Percentiles rank a stretch among this genome's conserved stretches.
phyloP scores from a whole-genome alignment of 148 eudicot genomes.

The Oxyria digyna region DNA sequence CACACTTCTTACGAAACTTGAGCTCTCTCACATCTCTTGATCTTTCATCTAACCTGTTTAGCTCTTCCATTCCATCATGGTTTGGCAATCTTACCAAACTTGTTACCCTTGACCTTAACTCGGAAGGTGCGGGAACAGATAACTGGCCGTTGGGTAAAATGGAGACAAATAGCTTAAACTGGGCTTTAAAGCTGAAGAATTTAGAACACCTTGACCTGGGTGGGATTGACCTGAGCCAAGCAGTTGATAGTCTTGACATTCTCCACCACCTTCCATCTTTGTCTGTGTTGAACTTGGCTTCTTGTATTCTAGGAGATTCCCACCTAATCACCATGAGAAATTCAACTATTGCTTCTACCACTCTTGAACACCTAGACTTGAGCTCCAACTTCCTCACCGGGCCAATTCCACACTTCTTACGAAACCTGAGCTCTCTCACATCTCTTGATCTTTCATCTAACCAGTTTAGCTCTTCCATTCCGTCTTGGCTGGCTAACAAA shows the following conservation, averaged over 20 bases:
- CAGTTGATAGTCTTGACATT: background rate
- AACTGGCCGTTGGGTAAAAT: background rate
- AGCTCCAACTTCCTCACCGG: slow-evolving; percentile 5
- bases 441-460: background rate
- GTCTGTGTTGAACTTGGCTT: background rate
- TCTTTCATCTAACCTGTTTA: slow-evolving; percentile 8
- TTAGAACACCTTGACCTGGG: background rate
- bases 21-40: slow-evolving; percentile 13
- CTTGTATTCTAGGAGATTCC: background rate
- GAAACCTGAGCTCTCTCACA: slow-evolving; percentile 8
- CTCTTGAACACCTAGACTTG: background rate
- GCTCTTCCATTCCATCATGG: slow-evolving; percentile 1
- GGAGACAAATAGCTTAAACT: background rate
- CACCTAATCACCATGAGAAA: background rate
- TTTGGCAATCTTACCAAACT: slow-evolving; percentile 10
- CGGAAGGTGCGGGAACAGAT: no score
- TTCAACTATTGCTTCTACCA: background rate
- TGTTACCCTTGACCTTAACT: background rate
- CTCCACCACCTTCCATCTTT: background rate
- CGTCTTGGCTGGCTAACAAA: background rate
- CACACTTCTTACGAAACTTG: slow-evolving; percentile 8
- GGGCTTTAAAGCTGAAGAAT: background rate
- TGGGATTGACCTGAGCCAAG: background rate
- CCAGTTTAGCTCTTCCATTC: background rate
- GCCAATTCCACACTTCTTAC: slow-evolving; percentile 8